phyloP scores from a whole-genome alignment of 1,139 yeast genomes.

The Zygoascus sp. region DNA sequence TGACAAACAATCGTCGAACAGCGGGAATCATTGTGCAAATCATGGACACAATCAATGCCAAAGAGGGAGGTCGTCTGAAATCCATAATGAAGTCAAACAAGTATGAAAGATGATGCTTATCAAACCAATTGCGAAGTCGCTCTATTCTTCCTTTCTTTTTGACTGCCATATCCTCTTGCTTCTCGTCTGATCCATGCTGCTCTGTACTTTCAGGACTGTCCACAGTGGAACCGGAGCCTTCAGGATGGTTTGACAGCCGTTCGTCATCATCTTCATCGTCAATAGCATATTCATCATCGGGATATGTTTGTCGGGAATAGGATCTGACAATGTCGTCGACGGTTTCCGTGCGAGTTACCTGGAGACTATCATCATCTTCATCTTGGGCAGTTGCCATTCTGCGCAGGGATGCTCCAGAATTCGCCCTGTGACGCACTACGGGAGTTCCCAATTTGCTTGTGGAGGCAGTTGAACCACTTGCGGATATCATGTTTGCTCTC shows the following conservation, averaged over 20 bases:
- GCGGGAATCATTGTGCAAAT: constrained; percentile 81
- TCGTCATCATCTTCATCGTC: not conserved
- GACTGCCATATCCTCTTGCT: not conserved
- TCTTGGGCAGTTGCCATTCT: not conserved
- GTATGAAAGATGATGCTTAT: constrained; percentile 22
- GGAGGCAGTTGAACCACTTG: constrained; percentile 2
- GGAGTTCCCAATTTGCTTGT: constrained; percentile 3
- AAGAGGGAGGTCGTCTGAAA: constrained; percentile 64
- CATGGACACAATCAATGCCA: constrained; percentile 58
- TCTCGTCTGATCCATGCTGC: not conserved
- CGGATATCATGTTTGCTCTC: not conserved
- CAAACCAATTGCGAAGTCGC: constrained; percentile 4
- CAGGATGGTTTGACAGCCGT: not conserved
- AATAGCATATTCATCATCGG: not conserved
- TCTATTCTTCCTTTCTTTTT: not conserved
- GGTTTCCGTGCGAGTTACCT: constrained; percentile 1
- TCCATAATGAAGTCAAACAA: constrained; percentile 47
- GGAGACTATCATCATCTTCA: not conserved
- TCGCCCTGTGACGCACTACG: not conserved
- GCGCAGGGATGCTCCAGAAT: not conserved
- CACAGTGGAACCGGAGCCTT: not conserved
- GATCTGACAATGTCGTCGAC: constrained; percentile 8
- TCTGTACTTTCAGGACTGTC: not conserved
- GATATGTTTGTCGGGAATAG: not conserved
- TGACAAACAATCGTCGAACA: constrained; percentile 64